Conservation (phyloP, 2,329 filamentous ascomycete species). For the Metarhizium sp. region DNA sequence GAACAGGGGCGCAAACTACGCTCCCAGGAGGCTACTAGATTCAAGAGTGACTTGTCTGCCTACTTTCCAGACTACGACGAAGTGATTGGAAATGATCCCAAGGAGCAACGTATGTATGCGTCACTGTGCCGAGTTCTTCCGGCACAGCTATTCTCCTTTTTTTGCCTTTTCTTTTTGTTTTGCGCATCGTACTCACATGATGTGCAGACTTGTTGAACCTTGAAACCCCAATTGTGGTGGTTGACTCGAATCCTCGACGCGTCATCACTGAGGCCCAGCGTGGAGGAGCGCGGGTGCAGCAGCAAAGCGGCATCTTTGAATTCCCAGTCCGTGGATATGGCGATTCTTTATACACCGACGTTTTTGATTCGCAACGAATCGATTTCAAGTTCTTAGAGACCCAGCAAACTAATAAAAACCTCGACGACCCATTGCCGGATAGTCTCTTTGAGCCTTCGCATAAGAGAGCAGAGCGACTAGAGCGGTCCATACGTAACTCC, state of each 20-base stretch:
- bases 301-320: background rate
- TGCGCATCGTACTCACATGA: background rate
- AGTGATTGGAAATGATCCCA: constrained; percentile 76
- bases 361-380: constrained; percentile 47
- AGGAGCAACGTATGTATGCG: constrained; percentile 58
- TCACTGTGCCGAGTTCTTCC: background rate
- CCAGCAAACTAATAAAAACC: constrained; percentile 31
- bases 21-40: constrained; percentile 74
- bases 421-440: constrained; percentile 48
- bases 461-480: constrained; percentile 48
- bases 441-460: constrained; percentile 44
- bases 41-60: constrained; percentile 82
- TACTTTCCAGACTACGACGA: constrained; percentile 96
- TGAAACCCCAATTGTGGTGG: constrained; percentile 64
- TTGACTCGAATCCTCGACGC: constrained; percentile 40
- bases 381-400: constrained; percentile 45
- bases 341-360: constrained; percentile 45
- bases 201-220: constrained; percentile 59
- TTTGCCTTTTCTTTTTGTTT: no score
- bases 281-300: background rate
- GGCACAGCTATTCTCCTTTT: no score
- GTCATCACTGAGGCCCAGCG: constrained; percentile 10
- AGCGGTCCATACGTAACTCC: constrained; percentile 53
- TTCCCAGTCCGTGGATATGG: constrained; percentile 41
- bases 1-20: constrained; percentile 69